Conservation (phyloP, 2,329 filamentous ascomycete species). For the Colletotrichum graminicola region DNA sequence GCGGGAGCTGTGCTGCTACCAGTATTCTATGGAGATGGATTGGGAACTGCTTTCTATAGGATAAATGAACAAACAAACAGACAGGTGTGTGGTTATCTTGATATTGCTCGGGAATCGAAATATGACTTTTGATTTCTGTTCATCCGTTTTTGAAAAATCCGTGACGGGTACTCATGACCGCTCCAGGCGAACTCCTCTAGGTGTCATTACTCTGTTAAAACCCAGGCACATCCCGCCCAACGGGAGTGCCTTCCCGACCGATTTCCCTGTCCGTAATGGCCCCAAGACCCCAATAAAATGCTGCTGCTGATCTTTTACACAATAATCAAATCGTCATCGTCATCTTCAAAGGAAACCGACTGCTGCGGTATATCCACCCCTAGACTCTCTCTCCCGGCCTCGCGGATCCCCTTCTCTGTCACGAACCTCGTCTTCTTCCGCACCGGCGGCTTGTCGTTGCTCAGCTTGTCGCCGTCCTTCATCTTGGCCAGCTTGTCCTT, state of each 20-base stretch:
- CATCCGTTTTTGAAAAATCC: conserved; percentile 9
- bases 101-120: not conserved
- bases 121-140: conserved; percentile 1
- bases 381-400: conserved; percentile 81
- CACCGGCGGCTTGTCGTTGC: conserved; percentile 58
- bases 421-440: conserved; percentile 85
- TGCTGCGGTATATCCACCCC: conserved; percentile 60
- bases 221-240: conserved; percentile 16
- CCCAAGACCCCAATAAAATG: conserved; percentile 13
- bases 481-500: conserved; percentile 70
- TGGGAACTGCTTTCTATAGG: not conserved
- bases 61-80: not conserved
- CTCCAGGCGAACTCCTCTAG: conserved; percentile 26
- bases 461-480: conserved; percentile 68
- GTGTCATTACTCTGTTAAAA: conserved; percentile 18
- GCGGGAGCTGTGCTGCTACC: too few species aligned
- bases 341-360: conserved; percentile 48
- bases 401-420: conserved; percentile 80
- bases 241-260: not conserved
- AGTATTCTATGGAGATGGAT: too few species aligned
- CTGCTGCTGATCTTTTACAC: conserved; percentile 15
- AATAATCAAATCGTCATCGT: conserved; percentile 65
- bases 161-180: conserved; percentile 15
- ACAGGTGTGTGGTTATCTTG: not conserved
- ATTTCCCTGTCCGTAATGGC: not conserved